Conservation (phyloP, 352 stramenopile genomes). For the Achlya hypogyna region DNA sequence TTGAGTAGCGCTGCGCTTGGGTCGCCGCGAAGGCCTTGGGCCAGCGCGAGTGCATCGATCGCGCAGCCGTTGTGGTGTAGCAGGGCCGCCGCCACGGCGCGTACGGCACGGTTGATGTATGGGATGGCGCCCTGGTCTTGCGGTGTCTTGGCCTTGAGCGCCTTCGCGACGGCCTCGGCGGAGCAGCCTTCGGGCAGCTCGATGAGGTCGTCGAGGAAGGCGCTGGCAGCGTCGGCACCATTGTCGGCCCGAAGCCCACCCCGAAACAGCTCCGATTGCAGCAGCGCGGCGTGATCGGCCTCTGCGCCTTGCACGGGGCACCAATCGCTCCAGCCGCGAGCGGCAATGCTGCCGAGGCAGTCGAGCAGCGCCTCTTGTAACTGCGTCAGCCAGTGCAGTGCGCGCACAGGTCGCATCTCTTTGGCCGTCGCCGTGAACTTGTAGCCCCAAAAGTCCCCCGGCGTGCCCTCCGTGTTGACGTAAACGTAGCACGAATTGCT, state of each 20-base stretch:
- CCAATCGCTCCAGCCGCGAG: constrained; percentile 30
- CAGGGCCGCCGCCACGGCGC: constrained; percentile 54
- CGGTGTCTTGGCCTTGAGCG: constrained; percentile 19
- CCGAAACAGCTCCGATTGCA: constrained; percentile 56
- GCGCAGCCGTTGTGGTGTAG: constrained; percentile 79
- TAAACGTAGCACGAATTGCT: constrained; percentile 66
- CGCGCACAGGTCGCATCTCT: constrained; percentile 25
- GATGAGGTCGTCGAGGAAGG: constrained; percentile 51
- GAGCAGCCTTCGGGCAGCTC: constrained; percentile 30
- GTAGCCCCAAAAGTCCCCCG: constrained; percentile 72
- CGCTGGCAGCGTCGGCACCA: constrained; percentile 29
- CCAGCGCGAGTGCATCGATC: constrained; percentile 64
- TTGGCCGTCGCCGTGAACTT: constrained; percentile 48
- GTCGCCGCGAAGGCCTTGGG: constrained; percentile 43
- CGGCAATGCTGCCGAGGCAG: constrained; percentile 41
- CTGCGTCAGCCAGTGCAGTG: constrained; percentile 53
- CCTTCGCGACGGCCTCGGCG: constrained; percentile 36
- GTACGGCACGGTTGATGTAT: constrained; percentile 44
- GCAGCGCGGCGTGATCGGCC: constrained; percentile 36
- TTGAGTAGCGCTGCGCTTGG: constrained; percentile 59
- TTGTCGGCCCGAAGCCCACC: constrained; percentile 36
- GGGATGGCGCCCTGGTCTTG: not conserved
- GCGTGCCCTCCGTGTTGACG: constrained; percentile 62
- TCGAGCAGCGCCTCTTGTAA: constrained; percentile 36
- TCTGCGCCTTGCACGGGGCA: constrained; percentile 39